Conservation (phyloP, 2,329 filamentous ascomycete genomes). For the Diaporthe batatas region DNA sequence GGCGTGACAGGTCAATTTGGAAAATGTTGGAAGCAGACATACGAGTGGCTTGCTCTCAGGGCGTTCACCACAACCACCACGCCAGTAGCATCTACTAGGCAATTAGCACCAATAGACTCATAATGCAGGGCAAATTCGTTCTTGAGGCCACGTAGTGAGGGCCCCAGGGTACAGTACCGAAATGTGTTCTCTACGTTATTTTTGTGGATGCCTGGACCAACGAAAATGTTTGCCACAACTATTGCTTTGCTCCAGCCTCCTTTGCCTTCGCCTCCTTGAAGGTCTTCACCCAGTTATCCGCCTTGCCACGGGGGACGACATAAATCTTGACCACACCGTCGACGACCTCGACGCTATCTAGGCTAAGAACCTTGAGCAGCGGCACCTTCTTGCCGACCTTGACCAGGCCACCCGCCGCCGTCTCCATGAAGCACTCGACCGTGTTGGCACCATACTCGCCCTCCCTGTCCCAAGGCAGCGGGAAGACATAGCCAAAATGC, state of each 20-base stretch:
- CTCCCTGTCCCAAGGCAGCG: slow-evolving; percentile 84
- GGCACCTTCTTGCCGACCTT: slow-evolving; percentile 90
- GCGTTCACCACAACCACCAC: slow-evolving; percentile 13
- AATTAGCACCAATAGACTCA: slow-evolving; percentile 34
- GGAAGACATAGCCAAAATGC: slow-evolving; percentile 88
- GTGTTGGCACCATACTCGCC: slow-evolving; percentile 73
- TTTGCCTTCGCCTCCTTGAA: slow-evolving; percentile 81
- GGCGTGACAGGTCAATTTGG: slow-evolving; percentile 18
- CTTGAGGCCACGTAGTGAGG: not conserved
- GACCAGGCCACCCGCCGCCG: slow-evolving; percentile 80
- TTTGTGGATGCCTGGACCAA: not conserved
- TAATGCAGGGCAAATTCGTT: not conserved
- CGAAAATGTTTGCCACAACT: not conserved
- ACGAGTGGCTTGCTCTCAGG: slow-evolving; percentile 32
- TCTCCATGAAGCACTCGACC: slow-evolving; percentile 94
- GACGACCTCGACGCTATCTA: slow-evolving; percentile 86
- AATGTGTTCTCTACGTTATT: not conserved
- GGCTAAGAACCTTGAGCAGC: slow-evolving; percentile 79
- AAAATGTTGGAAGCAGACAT: slow-evolving; percentile 32
- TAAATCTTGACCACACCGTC: slow-evolving; percentile 88
- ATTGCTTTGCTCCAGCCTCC: slow-evolving; percentile 50
- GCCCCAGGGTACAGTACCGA: not conserved
- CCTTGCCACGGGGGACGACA: slow-evolving; percentile 80
- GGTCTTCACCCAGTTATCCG: slow-evolving; percentile 82
- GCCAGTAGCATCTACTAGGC: slow-evolving; percentile 26